Evolutionary conservation across 139 green algal genomes (phyloP), one percentile per base, ranked within the genome.

Genomic region (Asterochloris erici): DNA sequence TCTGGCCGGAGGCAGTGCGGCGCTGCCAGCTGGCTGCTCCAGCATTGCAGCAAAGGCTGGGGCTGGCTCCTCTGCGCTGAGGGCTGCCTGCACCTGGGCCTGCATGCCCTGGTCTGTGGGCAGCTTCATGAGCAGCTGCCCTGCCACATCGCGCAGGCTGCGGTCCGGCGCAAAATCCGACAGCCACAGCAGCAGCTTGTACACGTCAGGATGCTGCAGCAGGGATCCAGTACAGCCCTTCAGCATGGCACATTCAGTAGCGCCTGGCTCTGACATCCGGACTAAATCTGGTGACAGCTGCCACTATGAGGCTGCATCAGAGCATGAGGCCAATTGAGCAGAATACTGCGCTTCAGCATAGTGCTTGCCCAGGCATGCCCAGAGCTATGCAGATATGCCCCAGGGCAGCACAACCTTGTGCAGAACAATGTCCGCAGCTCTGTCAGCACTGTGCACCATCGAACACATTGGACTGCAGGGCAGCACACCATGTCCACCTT

Each of bases 101-200:
- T 83, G 82, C 24, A 90, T 77, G 29, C 73, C 83, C 16, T 73
- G 14, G 85, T 85, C 86, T 14, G 92, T 95, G n/a, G 92, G 92
- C 87, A 95, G 83, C 78, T 82, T 71, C 62, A 85, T 74, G 73
- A 95, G 91, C 85, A 94, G 79, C 17, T 86, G 83, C 0, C 83
- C 74, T 1, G 89, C 84, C 12, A 75, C 54, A 0, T 27, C 23
- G 0, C 74, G 83, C 63, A 89, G 76, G 12, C 61, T 77, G 0
- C 77, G 47, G 26, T 62, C 54, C 14, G 14, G 12, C 24, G 74
- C 85, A 27, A 77, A 64, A 81, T 95, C 90, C 12, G 86, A 87
- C 81, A 95, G 85, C 27, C 86, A 77, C 27, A 95, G 85, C 81
- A 94, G 83, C 71, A 89, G 76, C 12, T 83, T 60, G 75, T 93